These are phyloP conservation scores for Citrus medica DNA, from an alignment of 345 rosid genomes.

Conservation along the genomic window DNA sequence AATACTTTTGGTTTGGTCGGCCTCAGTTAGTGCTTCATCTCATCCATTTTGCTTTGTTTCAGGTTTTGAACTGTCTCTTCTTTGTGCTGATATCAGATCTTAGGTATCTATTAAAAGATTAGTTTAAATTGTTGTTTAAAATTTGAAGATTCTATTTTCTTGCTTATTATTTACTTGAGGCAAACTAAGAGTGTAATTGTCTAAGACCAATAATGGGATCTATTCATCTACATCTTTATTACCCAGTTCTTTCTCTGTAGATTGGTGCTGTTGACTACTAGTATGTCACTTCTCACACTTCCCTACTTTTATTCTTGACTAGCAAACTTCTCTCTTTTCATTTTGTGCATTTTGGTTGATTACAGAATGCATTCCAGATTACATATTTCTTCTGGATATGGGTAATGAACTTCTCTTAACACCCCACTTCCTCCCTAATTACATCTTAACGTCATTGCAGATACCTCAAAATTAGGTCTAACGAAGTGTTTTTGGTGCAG, in stretches of 20 bases:
- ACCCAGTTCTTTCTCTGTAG: background rate
- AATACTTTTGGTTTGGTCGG: slow-evolving; percentile 79
- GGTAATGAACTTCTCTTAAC: slow-evolving; percentile 41
- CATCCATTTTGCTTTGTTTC: slow-evolving; percentile 88
- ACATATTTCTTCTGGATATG: slow-evolving; percentile 94
- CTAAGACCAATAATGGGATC: background rate
- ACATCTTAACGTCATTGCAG: background rate
- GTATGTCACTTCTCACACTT: background rate
- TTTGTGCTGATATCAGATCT: background rate
- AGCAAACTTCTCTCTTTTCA: background rate
- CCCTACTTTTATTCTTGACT: background rate
- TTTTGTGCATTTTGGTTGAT: background rate
- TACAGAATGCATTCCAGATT: slow-evolving; percentile 98
- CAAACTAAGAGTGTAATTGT: background rate
- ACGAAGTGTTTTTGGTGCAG: slow-evolving; percentile 32
- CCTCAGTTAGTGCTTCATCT: slow-evolving; percentile 80
- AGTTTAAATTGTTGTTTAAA: background rate
- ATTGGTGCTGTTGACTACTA: background rate
- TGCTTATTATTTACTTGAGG: background rate
- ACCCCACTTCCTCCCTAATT: background rate
- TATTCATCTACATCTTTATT: background rate
- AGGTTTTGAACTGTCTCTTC: slow-evolving; percentile 39
- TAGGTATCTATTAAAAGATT: background rate
- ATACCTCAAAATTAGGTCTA: background rate
- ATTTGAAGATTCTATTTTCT: background rate